phyloP scores from a whole-genome alignment of 139 green algal genomes.

The Micractinium sp. region DNA sequence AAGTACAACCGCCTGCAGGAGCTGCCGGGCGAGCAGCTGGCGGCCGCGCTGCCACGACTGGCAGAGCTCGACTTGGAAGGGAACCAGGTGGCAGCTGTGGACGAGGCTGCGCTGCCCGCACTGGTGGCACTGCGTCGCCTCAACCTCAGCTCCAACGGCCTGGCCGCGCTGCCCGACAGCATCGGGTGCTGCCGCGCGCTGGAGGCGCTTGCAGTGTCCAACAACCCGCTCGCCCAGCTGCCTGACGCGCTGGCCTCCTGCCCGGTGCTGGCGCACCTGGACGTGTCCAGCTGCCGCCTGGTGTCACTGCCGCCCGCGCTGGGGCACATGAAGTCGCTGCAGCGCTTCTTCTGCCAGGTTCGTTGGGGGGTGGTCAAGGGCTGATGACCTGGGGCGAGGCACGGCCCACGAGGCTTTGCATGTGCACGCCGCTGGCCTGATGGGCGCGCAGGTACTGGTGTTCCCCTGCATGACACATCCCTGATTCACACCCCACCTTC shows the following conservation, averaged over 20 bases:
- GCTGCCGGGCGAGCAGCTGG: not conserved
- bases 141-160: conserved; percentile 77
- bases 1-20: conserved; percentile 21
- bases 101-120: conserved; percentile 52
- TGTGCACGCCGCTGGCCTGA: not conserved
- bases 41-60: not conserved
- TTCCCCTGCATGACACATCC: not conserved
- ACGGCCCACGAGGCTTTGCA: not conserved
- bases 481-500: not conserved
- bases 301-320: conserved; percentile 31
- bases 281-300: conserved; percentile 84
- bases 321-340: conserved; percentile 27
- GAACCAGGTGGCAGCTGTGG: conserved; percentile 77
- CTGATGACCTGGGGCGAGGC: not conserved
- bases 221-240: conserved; percentile 81
- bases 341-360: conserved; percentile 34
- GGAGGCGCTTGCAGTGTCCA: conserved; percentile 71
- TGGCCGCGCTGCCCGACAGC: conserved; percentile 65
- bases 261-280: conserved; percentile 70
- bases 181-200: conserved; percentile 66
- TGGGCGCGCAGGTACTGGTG: not conserved
- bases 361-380: not conserved
- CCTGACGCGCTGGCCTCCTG: conserved; percentile 78
- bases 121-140: conserved; percentile 44
- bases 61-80: conserved; percentile 76